Evolutionary conservation across 805 yeast species (phyloP), one percentile per base, ranked within the genome.

Genomic region (Monosporozyma unispora): DNA sequence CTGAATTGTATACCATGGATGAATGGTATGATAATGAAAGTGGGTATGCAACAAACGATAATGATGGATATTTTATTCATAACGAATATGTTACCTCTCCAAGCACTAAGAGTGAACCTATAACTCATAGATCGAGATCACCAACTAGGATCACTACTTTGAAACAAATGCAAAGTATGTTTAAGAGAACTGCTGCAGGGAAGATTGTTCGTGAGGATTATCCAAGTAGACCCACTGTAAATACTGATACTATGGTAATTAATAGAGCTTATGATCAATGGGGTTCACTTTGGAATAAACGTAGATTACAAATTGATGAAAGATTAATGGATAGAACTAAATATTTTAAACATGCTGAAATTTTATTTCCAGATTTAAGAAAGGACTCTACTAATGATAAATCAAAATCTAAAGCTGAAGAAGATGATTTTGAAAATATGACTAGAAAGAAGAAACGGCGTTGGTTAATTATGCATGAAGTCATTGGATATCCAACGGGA

Each of bases 11-110:
- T 44, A 60, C 69, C 0, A 61, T 63, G 59, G 69, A 66, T 11
- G 68, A 64, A 48, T 63, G 54, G 50, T 66, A 64, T 48, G 68
- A 64, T 49, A 58, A 59, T 50, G 70, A 66, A 49, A 51, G 54
- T 49, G 57, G 60, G 0, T 50, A 53, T 31, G 48, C 44, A 12
- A 41, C 55, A 19, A 48, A 55, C 18, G 49, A 51, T 25, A 53
- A 55, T 27, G 10, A 42, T 3, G 59, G 55, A 16, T 58, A 52
- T 25, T 51, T 46, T 21, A 23, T 48, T 2, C 55, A 52, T 28
- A 56, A 57, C 25, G 49, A 46, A 16, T 60, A 59, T 43, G 14
- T 56, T 19, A n/a, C 43, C 4, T 6, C 16, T 4, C 16, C 22
- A 1, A 44, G n/a, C 14, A 10, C 21, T 18, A 35, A 35, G 21